Conservation (phyloP, 1,284 basidiomycete species). For the Meira miltonrushii region DNA sequence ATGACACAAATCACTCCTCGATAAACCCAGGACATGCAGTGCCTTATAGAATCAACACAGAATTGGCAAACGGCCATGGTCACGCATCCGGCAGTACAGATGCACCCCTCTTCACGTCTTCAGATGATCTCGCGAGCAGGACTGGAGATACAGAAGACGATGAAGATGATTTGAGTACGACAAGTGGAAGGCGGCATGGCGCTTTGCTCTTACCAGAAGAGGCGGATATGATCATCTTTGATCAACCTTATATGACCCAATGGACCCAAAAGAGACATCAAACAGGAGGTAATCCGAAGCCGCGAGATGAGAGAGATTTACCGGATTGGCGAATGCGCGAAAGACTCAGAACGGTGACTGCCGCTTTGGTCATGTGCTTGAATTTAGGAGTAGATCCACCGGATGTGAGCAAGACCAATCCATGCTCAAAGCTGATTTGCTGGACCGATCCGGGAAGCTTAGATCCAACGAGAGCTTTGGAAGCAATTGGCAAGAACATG, state of each 20-base stretch:
- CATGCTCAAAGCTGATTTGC: conserved; percentile 88
- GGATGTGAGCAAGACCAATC: conserved; percentile 93
- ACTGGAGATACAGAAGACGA: conserved; percentile 25
- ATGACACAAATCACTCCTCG: not conserved
- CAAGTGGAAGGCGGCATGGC: conserved; percentile 45
- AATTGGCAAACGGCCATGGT: no score
- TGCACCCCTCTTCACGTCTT: not conserved
- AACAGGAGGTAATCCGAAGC: conserved; percentile 74
- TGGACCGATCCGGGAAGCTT: conserved; percentile 93
- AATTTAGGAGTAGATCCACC: conserved; percentile 98
- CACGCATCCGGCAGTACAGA: no score
- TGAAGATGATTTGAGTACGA: conserved; percentile 38
- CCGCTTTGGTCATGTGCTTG: conserved; percentile 87
- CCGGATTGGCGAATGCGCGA: conserved; percentile 68
- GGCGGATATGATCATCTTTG: conserved; percentile 48
- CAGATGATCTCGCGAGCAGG: conserved; percentile 16
- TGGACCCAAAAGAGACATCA: conserved; percentile 67
- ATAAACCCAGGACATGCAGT: not conserved
- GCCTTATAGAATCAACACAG: not conserved
- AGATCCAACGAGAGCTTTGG: conserved; percentile 57
- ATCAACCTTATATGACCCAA: conserved; percentile 44
- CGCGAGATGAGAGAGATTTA: conserved; percentile 64
- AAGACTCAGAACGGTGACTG: conserved; percentile 78
- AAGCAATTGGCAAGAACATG: conserved; percentile 78
- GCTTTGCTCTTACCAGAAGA: conserved; percentile 42